Conservation (phyloP, 345 rosid genomes). For the Brassica napus region Da-Ae NC_063447.1:45600501-45601000, state of each 20-base stretch:
- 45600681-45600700: conserved; percentile 19
- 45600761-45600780: conserved; percentile 21
- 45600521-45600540: conserved; percentile 31
- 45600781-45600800: conserved; percentile 35
- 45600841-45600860: background rate
- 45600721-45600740: background rate
- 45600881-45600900: conserved; percentile 6
- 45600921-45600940: too few species aligned
- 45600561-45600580: background rate
- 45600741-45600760: background rate
- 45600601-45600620: background rate
- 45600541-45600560: background rate
- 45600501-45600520: conserved; percentile 24
- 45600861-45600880: background rate
- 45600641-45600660: background rate
- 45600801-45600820: conserved; percentile 26
- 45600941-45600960: too few species aligned
- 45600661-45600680: conserved; percentile 29
- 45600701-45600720: conserved; percentile 14
- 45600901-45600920: too few species aligned
- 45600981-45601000: too few species aligned
- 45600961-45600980: too few species aligned
- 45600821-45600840: conserved; percentile 16
- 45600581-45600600: conserved; percentile 10
- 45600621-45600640: conserved; percentile 3